phyloP scores from a whole-genome alignment of 371 early-diverging fungal species.

The Mucor sp. region DNA sequence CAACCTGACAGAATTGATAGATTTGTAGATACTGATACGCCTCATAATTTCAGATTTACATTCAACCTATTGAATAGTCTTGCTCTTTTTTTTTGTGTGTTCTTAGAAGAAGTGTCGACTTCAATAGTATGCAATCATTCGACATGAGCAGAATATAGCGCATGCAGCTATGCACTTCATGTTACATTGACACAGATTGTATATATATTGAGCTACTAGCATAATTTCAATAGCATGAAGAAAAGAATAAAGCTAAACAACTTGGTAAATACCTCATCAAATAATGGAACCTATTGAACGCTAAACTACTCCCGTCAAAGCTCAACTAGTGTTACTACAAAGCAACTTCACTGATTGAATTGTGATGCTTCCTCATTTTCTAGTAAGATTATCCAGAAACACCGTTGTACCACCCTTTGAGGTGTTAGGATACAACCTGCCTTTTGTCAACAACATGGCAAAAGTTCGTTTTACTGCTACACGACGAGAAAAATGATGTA shows the following conservation, averaged over 20 bases:
- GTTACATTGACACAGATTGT: too few relatives aligned
- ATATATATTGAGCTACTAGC: background rate
- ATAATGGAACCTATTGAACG: background rate
- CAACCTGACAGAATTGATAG: background rate
- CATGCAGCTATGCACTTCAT: too few relatives aligned
- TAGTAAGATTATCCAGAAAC: background rate
- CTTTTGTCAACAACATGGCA: background rate
- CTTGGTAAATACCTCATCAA: background rate
- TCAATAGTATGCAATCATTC: too few relatives aligned
- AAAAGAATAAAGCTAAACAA: background rate
- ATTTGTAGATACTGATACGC: background rate
- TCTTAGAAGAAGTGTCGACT: background rate
- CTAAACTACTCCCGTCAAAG: background rate
- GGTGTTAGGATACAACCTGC: background rate
- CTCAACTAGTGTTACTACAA: background rate
- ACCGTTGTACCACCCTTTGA: background rate
- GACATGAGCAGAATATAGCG: background rate
- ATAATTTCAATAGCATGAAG: background rate
- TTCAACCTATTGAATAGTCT: background rate
- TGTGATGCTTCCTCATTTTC: background rate
- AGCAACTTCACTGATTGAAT: background rate
- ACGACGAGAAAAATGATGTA: background rate
- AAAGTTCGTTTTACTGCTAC: background rate
- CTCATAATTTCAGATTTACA: background rate
- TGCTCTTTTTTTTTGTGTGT: background rate